Percentiles rank a stretch among this genome's conserved stretches.
phyloP scores from a whole-genome alignment of 2,329 filamentous ascomycete species.

The Pseudofabraea citricarpa region DNA sequence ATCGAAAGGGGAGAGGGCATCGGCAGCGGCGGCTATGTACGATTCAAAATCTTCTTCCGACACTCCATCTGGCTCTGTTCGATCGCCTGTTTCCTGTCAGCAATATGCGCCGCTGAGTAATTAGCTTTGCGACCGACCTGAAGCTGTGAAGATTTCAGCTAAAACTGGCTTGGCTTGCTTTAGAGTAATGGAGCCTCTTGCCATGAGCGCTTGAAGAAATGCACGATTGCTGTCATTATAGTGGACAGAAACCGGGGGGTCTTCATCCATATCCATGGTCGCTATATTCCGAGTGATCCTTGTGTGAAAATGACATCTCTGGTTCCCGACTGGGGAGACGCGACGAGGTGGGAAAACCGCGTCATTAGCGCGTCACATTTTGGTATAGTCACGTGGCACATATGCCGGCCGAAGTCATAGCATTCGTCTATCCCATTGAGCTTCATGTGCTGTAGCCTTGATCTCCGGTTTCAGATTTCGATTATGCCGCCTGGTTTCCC shows the following conservation, averaged over 20 bases:
- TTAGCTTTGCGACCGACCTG: constrained; percentile 9
- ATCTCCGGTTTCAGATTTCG: no score
- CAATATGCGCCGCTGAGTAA: constrained; percentile 1
- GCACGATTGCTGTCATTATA: constrained; percentile 67
- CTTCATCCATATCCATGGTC: constrained; percentile 10
- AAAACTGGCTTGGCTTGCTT: constrained; percentile 69
- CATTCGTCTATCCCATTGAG: no score
- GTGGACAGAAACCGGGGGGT: constrained; percentile 6
- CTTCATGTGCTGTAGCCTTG: no score
- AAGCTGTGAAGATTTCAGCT: constrained; percentile 64
- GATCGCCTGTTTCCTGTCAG: constrained; percentile 30
- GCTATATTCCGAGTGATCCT: neutral
- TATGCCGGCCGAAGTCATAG: no score
- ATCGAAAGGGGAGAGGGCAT: constrained; percentile 73
- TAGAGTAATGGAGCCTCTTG: constrained; percentile 71
- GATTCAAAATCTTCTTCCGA: constrained; percentile 62
- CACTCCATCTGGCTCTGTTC: constrained; percentile 55
- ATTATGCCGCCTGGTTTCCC: no score
- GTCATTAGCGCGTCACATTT: no score
- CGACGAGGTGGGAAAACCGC: neutral
- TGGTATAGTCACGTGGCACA: no score
- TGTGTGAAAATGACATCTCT: neutral
- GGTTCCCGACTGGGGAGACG: neutral
- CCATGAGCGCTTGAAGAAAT: constrained; percentile 85
- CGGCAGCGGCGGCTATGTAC: constrained; percentile 67